phyloP scores from a whole-genome alignment of 495 filamentous ascomycete species.

The Penicillium maclennaniae region DNA sequence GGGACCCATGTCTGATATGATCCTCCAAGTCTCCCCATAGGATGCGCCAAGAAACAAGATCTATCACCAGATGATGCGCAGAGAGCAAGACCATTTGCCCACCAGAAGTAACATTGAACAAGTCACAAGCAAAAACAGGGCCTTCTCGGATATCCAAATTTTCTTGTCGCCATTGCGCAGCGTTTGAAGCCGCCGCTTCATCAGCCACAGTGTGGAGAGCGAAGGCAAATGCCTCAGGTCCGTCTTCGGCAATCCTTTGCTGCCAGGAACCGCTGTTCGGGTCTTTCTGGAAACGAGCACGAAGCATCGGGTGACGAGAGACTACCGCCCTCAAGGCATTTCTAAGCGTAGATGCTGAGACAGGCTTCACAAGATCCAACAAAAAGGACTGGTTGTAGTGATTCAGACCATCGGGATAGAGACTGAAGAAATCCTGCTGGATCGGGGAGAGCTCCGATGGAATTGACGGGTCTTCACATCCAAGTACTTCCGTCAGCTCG shows the following conservation, averaged over 20 bases:
- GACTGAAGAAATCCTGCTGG: slow-evolving; percentile 18
- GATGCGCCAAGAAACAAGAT: slow-evolving; percentile 49
- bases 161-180: neutral
- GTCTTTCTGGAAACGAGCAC: too few species aligned
- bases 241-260: too few species aligned
- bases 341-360: neutral
- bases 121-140: slow-evolving; percentile 5
- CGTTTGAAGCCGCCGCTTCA: neutral
- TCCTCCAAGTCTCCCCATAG: too few species aligned
- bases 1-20: too few species aligned
- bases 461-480: neutral
- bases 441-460: slow-evolving; percentile 35
- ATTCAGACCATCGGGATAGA: slow-evolving; percentile 17
- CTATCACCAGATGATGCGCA: slow-evolving; percentile 53
- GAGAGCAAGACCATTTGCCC: slow-evolving; percentile 43
- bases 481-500: neutral
- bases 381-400: slow-evolving; percentile 21
- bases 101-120: slow-evolving; percentile 39
- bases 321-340: too few species aligned
- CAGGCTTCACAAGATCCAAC: slow-evolving; percentile 44
- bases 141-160: neutral
- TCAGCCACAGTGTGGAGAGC: neutral
- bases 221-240: neutral
- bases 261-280: too few species aligned
- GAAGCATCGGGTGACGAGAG: too few species aligned